These are phyloP conservation scores for Cruciata laevipes DNA, from an alignment of 257 asterid species.

Conservation along the genomic window DNA sequence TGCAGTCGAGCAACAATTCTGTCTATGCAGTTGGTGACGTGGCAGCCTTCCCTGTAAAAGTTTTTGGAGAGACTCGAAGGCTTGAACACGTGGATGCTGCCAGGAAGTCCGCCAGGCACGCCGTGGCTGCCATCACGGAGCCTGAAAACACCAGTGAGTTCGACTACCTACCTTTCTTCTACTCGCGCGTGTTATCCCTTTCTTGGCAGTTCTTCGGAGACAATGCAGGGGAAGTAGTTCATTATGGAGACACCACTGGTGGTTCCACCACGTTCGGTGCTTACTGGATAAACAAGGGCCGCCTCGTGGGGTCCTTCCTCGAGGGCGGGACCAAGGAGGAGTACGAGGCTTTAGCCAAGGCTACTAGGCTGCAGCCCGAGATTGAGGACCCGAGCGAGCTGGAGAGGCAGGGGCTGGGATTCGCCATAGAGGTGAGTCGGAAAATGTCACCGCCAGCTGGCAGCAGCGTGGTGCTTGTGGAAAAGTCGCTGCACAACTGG, in stretches of 20 bases:
- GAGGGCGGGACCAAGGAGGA: slow-evolving; percentile 90
- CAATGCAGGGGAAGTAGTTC: slow-evolving; percentile 55
- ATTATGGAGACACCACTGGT: slow-evolving; percentile 60
- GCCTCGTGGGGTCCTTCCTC: slow-evolving; percentile 68
- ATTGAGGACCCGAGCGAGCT: slow-evolving; percentile 49
- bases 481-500: slow-evolving; percentile 48
- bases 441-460: slow-evolving; percentile 19
- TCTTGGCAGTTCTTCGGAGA: slow-evolving; percentile 94
- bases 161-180: slow-evolving; percentile 80
- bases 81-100: slow-evolving; percentile 88
- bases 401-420: slow-evolving; percentile 56
- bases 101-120: slow-evolving; percentile 73
- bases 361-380: slow-evolving; percentile 50
- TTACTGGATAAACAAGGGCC: slow-evolving; percentile 68
- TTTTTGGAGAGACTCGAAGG: slow-evolving; percentile 63
- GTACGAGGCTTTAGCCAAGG: slow-evolving; percentile 58
- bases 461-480: slow-evolving; percentile 22
- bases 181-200: slow-evolving; percentile 69
- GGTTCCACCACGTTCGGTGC: slow-evolving; percentile 44
- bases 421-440: slow-evolving; percentile 38
- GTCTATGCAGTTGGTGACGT: slow-evolving; percentile 86
- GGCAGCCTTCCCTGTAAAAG: slow-evolving; percentile 72
- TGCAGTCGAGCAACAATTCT: slow-evolving; percentile 77
- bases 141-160: slow-evolving; percentile 49
- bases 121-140: slow-evolving; percentile 61